These are phyloP conservation scores for Fusarium poae DNA, from an alignment of 2,329 filamentous ascomycete species.

Conservation along the genomic window DNA sequence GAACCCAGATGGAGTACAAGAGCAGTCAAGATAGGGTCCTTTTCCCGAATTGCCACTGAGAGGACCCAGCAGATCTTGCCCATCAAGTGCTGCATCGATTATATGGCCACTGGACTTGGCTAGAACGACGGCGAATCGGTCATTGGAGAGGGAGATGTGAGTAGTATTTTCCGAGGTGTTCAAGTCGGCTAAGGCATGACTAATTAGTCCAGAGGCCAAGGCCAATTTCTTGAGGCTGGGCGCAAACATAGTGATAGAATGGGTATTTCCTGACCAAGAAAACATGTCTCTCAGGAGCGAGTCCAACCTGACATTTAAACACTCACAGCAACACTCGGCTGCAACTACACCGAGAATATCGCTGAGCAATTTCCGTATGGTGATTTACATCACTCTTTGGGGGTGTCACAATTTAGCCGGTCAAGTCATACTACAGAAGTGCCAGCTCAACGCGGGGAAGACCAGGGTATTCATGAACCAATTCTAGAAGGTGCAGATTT, in stretches of 20 bases:
- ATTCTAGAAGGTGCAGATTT: background rate
- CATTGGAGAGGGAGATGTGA: slow-evolving; percentile 38
- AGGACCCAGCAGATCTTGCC: slow-evolving; percentile 63
- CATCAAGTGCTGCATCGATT: slow-evolving; percentile 42
- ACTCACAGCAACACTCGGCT: background rate
- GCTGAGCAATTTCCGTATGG: slow-evolving; percentile 2
- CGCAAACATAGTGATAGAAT: slow-evolving; percentile 2
- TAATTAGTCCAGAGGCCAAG: slow-evolving; percentile 5
- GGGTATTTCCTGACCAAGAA: background rate
- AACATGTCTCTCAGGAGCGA: background rate
- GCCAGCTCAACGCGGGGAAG: slow-evolving; percentile 22
- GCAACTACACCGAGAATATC: slow-evolving; percentile 14
- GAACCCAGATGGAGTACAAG: slow-evolving; percentile 68
- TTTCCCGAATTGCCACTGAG: slow-evolving; percentile 55
- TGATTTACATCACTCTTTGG: background rate
- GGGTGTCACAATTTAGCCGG: slow-evolving; percentile 29
- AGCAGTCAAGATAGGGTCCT: slow-evolving; percentile 71
- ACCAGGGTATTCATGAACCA: background rate
- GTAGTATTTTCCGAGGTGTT: slow-evolving; percentile 35
- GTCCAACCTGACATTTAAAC: background rate
- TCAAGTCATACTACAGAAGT: background rate
- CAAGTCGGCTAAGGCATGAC: slow-evolving; percentile 12
- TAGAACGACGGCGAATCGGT: slow-evolving; percentile 23
- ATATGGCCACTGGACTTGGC: slow-evolving; percentile 38
- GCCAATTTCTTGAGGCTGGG: slow-evolving; percentile 2